Conservation (phyloP, 192 early-diverging fungal species). For the Mortierella claussenii region DNA sequence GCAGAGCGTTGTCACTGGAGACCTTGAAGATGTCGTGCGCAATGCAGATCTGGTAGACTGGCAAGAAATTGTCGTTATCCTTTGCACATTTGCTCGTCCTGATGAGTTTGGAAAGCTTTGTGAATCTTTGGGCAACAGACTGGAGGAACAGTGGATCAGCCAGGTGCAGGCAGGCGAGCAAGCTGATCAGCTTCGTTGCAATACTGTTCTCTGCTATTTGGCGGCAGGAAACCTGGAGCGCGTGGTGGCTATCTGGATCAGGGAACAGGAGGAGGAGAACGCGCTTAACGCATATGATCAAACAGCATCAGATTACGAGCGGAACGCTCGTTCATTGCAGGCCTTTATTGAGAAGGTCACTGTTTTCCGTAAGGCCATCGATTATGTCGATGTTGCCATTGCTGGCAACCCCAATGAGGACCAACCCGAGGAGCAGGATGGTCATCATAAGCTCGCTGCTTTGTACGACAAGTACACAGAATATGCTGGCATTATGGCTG, state of each 20-base stretch:
- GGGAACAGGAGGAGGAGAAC: slow-evolving; percentile 64
- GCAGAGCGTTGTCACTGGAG: slow-evolving; percentile 81
- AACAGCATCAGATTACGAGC: slow-evolving; percentile 51
- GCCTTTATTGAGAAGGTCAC: slow-evolving; percentile 90
- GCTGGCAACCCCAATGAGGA: slow-evolving; percentile 54
- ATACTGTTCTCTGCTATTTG: slow-evolving; percentile 87
- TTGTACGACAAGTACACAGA: slow-evolving; percentile 90
- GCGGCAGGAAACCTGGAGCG: slow-evolving; percentile 85
- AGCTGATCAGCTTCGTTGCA: slow-evolving; percentile 50
- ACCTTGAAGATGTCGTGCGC: slow-evolving; percentile 83
- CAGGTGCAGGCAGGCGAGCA: slow-evolving; percentile 26
- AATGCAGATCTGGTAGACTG: slow-evolving; percentile 85
- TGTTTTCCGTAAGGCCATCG: slow-evolving; percentile 92
- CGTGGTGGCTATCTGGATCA: slow-evolving; percentile 87
- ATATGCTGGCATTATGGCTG: slow-evolving; percentile 80
- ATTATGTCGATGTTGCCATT: slow-evolving; percentile 85
- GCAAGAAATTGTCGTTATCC: slow-evolving; percentile 91
- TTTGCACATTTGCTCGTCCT: slow-evolving; percentile 92
- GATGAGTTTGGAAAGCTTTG: slow-evolving; percentile 84
- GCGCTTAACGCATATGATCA: slow-evolving; percentile 21
- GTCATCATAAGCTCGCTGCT: slow-evolving; percentile 62
- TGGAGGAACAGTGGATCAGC: slow-evolving; percentile 59
- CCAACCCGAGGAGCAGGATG: slow-evolving; percentile 45
- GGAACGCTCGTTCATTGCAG: slow-evolving; percentile 72
- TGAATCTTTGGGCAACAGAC: slow-evolving; percentile 72